These are phyloP conservation scores for Eucalyptus camaldulensis DNA, from an alignment of 345 rosid species.

Conservation along the genomic window DNA sequence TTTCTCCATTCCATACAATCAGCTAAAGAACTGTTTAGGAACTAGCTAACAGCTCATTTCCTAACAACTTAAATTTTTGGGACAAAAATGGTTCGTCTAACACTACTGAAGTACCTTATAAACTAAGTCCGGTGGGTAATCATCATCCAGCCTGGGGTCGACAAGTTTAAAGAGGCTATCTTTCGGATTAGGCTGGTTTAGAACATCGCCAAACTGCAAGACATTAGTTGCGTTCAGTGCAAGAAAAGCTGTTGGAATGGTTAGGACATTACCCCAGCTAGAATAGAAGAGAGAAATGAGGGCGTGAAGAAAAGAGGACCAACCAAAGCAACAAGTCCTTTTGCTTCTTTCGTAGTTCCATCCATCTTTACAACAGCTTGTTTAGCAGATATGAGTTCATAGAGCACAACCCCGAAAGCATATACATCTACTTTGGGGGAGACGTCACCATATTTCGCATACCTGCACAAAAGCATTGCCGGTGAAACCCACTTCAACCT, in stretches of 20 bases:
- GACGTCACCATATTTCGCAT: constrained; percentile 66
- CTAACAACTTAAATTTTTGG: background rate
- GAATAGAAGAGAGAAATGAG: background rate
- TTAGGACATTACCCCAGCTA: background rate
- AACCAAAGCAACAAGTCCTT: constrained; percentile 78
- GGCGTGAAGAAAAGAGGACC: background rate
- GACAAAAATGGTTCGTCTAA: background rate
- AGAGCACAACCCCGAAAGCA: constrained; percentile 87
- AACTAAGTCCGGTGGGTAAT: constrained; percentile 46
- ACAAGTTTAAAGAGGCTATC: constrained; percentile 41
- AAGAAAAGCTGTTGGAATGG: background rate
- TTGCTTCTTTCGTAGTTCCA: constrained; percentile 30
- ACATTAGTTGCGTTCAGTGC: background rate
- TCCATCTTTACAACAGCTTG: constrained; percentile 51
- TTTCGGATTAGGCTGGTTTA: constrained; percentile 32
- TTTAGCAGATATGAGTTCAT: constrained; percentile 81
- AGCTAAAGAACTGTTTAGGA: background rate
- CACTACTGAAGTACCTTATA: constrained; percentile 31
- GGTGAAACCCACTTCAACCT: background rate
- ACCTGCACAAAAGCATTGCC: constrained; percentile 24
- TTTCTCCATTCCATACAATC: background rate
- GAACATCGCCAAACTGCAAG: constrained; percentile 57
- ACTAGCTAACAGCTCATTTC: background rate
- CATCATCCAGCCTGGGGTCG: constrained; percentile 61
- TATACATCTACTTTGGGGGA: constrained; percentile 82